phyloP scores from a whole-genome alignment of 2,329 filamentous ascomycete species.

The Trichoderma semiorbis region DNA sequence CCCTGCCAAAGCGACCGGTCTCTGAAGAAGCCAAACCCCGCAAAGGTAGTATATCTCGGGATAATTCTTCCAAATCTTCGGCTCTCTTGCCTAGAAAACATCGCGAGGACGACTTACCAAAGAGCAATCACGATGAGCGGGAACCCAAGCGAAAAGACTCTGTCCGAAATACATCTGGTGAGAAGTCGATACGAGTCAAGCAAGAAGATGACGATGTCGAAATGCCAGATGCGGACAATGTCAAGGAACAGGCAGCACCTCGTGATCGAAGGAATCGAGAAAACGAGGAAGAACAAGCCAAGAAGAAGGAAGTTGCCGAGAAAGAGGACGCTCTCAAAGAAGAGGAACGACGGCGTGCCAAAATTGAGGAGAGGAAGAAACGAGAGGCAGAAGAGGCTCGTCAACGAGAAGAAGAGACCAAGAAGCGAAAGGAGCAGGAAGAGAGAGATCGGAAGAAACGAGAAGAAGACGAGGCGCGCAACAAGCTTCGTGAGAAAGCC shows the following conservation, averaged over 20 bases:
- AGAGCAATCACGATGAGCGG: slow-evolving; percentile 36
- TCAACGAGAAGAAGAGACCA: slow-evolving; percentile 33
- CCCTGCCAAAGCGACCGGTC: slow-evolving; percentile 34
- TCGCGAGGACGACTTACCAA: slow-evolving; percentile 39
- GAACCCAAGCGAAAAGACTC: slow-evolving; percentile 41
- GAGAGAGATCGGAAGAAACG: slow-evolving; percentile 37
- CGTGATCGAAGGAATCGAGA: slow-evolving; percentile 37
- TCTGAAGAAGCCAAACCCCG: slow-evolving; percentile 46
- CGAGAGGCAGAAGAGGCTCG: slow-evolving; percentile 30
- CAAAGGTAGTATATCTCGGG: slow-evolving; percentile 42
- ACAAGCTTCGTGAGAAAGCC: slow-evolving; percentile 33
- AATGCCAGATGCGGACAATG: slow-evolving; percentile 48
- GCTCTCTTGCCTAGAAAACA: slow-evolving; percentile 36
- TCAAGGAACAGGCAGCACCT: slow-evolving; percentile 28
- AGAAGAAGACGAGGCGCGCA: slow-evolving; percentile 36
- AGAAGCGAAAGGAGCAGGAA: slow-evolving; percentile 33
- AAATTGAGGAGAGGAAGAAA: slow-evolving; percentile 38
- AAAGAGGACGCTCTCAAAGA: slow-evolving; percentile 34
- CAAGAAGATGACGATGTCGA: slow-evolving; percentile 55
- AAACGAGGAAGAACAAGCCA: slow-evolving; percentile 32
- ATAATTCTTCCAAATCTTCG: slow-evolving; percentile 34
- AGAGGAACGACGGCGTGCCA: slow-evolving; percentile 31
- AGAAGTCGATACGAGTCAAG: slow-evolving; percentile 54
- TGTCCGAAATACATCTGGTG: slow-evolving; percentile 39
- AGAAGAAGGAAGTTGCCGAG: slow-evolving; percentile 32